Evolutionary conservation across 805 yeast genomes (phyloP), one percentile per base, ranked within the genome.

Genomic region (Candida awuae): DNA sequence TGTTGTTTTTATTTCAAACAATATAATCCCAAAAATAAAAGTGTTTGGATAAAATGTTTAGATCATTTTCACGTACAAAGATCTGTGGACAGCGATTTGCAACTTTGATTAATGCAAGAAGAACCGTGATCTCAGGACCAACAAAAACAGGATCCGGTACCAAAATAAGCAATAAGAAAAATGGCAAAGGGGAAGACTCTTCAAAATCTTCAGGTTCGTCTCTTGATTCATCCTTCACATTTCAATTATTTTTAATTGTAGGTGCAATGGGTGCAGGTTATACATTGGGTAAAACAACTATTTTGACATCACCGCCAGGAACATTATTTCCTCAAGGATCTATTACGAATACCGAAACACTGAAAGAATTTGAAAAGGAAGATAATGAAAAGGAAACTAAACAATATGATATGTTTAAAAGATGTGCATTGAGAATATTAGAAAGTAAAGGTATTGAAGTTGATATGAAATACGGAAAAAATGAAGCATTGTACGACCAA

Each of bases 181-280:
- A 12, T 14, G n/a, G 4, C 6, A 12, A 29, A 29, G 5, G 32
- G 15, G 5, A 17, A 29, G n/a, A n/a, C n/a, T n/a, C n/a, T n/a
- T n/a, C n/a, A 16, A 16, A 19, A 12, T 35, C 43, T n/a, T 32
- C 44, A 10, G 34, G 39, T 6, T 43, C 53, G 13, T 41, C 47
- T 20, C 42, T 41, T 36, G 54, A 43, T 32, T 43, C 50, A 2
- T 54, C 62, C 4, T 49, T 55, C 27, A 34, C 52, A 8, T 50
- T 58, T 41, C 60, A 55, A 30, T 20, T 54, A 27, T 54, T 58
- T 29, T 28, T 58, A 10, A 32, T 56, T 15, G 50, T 56, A 7
- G 56, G 53, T 12, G 52, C 62, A 0, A 54, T 58, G 59, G 61
- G 59, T n/a, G 59, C 61, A 2, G 62, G 62, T 3, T 56, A 56